Base-by-base conservation (phyloP, 495 filamentous ascomycete genomes). In the Tuber borchii region DNA sequence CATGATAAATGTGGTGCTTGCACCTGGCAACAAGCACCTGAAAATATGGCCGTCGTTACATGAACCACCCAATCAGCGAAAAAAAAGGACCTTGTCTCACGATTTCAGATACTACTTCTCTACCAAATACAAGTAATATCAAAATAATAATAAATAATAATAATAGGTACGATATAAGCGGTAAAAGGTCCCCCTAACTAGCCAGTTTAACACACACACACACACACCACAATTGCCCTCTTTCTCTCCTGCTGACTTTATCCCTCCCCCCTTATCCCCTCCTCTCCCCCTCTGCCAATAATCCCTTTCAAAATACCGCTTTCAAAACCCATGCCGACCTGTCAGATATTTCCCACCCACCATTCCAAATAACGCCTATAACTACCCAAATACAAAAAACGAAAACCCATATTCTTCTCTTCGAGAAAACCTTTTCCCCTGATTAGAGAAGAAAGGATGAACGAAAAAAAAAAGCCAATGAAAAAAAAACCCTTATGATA, bases 401-500 rank as follows among this genome's bases (percentile, higher is more conserved):
- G 46, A 39, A 56, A 42, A 70, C 69, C 77, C 44, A 77, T 74
- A 56, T 73, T 26, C 68, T 46, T 42, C 31, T 79, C 51, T 73
- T 73, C 70, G 39, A 70, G 46, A 22, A 22, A 22, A 5, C 46
- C 19, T 9, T 51, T 51, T 20, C 20, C 46, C 46, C 46, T 9
- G 17, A 20, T 51, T 22, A 2, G 9, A 9, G 46, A 7, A 17
- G 46, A 22, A 68, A 74, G 40, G 43, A 75, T 42, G 70, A 70
- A 45, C 26, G 46, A 74, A 73, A 77, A 73, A 39, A 74, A 65
- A 16, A 61, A 61, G 72, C 45, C 72, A 72, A 45, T 37, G 51
- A 73, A 78, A 72, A 78, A 78, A 76, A 73, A 14, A 79, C 71
- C 77, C 76, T 69, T 75, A 73, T 77, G 40, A 78, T 78, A 71